These are phyloP conservation scores for Trypanosoma platydactyli DNA, from an alignment of 208 protist species.

Conservation along the genomic window DNA sequence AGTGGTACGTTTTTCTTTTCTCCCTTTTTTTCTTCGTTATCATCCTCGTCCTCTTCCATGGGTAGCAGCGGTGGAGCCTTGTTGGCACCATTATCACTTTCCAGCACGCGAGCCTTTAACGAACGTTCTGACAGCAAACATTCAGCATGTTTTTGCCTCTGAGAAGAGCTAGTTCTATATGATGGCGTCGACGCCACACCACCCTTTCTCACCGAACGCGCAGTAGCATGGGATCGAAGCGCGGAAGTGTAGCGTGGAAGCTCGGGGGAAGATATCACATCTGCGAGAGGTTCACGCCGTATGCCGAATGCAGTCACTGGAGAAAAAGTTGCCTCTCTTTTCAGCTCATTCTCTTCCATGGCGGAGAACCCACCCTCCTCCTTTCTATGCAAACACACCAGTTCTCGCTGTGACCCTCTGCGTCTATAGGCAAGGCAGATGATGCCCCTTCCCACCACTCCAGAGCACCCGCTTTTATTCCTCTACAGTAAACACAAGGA, in stretches of 20 bases:
- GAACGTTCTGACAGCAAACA: too few relatives aligned
- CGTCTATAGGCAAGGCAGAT: not conserved
- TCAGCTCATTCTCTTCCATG: not conserved
- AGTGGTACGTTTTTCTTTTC: not conserved
- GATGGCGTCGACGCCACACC: not conserved
- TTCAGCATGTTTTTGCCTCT: not conserved
- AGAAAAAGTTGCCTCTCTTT: not conserved
- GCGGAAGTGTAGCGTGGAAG: not conserved
- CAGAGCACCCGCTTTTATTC: not conserved
- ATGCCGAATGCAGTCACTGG: not conserved
- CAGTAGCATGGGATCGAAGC: not conserved
- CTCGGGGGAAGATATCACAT: constrained; percentile 30
- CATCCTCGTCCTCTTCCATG: not conserved
- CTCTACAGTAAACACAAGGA: not conserved
- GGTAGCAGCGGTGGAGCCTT: too few relatives aligned
- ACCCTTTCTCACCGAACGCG: not conserved
- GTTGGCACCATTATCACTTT: too few relatives aligned
- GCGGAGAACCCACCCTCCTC: not conserved
- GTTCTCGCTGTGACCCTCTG: not conserved
- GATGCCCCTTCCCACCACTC: not conserved
- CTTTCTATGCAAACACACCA: not conserved
- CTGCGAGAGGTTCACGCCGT: not conserved
- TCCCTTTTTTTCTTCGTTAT: not conserved
- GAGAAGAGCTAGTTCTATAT: not conserved
- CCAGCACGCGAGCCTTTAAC: too few relatives aligned